These are phyloP conservation scores for Stipa capillata DNA, from an alignment of 176 grass and related monocot genomes.

Conservation along the genomic window DNA sequence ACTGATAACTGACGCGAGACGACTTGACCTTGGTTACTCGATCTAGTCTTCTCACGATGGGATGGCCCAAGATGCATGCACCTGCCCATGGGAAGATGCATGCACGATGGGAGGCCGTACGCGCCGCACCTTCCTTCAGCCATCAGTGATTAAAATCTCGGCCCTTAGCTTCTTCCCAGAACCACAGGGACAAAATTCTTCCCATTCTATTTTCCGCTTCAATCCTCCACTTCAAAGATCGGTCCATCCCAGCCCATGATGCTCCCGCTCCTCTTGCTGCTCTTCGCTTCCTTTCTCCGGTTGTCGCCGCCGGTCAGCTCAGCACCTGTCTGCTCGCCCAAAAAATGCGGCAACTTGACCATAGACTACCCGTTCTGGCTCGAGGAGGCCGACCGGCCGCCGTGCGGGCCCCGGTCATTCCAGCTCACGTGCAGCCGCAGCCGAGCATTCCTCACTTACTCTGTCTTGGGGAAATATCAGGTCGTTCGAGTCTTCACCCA, in stretches of 20 bases:
- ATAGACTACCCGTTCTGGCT: conserved; percentile 30
- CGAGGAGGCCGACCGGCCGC: neutral
- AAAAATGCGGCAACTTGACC: neutral
- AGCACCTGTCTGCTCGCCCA: neutral
- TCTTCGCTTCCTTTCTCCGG: neutral
- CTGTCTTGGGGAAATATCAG: fast-evolving
- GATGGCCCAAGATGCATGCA: no score
- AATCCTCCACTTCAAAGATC: no score
- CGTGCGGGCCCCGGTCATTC: neutral
- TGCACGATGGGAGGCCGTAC: no score
- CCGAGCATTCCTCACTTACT: neutral
- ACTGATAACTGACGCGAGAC: no score
- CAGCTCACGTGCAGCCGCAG: neutral
- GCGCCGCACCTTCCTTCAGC: no score
- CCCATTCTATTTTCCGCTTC: neutral
- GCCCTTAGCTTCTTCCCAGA: no score
- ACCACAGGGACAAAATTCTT: no score
- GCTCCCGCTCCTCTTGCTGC: neutral
- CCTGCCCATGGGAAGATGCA: no score
- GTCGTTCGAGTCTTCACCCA: neutral
- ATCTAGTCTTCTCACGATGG: no score
- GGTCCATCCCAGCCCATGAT: neutral
- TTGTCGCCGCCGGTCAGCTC: neutral
- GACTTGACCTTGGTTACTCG: no score
- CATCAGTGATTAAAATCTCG: neutral